Evolutionary conservation across 257 asterid genomes (phyloP), one percentile per base, ranked within the genome.

Genomic region (Solanum rostratum): DNA sequence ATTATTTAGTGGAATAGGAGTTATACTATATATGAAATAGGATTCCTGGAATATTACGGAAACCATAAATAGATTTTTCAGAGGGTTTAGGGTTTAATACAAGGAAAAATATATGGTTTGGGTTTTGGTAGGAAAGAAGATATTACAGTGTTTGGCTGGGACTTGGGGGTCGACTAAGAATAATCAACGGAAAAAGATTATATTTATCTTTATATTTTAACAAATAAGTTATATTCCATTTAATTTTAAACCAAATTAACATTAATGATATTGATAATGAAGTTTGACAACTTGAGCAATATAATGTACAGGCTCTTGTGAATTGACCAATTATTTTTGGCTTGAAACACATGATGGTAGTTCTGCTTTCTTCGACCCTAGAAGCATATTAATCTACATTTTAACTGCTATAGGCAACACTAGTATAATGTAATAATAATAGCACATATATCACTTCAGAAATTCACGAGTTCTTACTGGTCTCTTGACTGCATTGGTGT

Each of bases 401-500:
- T 14, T 4, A 76, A 76, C 24, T 50, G 46, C 46, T 50, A 78
- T 50, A 49, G 18, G 10, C 30, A 19, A 18, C 53, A 78, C 12
- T 73, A 73, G 55, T 24, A 53, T n/a, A 22, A 10, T 79, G n/a
- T n/a, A n/a, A 71, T 6, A 41, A 9, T 37, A 29, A n/a, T 49
- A 65, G 24, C 50, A 69, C 43, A 11, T 69, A 86, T 92, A 90
- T 92, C 90, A 94, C 22, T 84, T 59, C 33, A 96, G 93, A 89
- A 96, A 93, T 81, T 96, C 98, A 16, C 94, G 93, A 24, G 94
- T 87, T 80, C 95, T 90, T 78, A 94, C 97, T 6, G 99, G 99
- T 87, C 97, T 91, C 91, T 93, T 96, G 70, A 94, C 99, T 79
- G 98, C 97, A 92, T 96, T 96, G 87, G 99, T 96, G 84, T 89